Base-by-base conservation (phyloP, 768 basidiomycete species). In the Tephrocybe sp. region DNA sequence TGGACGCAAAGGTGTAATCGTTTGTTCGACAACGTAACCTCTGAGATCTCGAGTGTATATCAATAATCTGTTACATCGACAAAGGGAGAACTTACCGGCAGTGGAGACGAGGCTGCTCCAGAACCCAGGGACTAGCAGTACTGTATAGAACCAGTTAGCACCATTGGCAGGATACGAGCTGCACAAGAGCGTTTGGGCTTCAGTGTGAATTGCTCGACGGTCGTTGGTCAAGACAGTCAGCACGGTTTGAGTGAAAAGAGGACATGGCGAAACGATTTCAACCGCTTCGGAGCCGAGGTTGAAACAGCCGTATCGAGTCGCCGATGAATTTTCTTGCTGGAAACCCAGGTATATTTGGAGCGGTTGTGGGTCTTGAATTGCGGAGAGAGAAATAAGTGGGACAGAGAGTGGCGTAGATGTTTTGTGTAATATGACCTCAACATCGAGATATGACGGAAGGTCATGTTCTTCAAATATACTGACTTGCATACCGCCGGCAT, bases 1-100 rank as follows among this genome's bases (percentile, higher is more conserved):
- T 4, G 49, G 34, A 14, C 32, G 30, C 20, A 46, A 35, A 19
- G 62, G 60, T 16, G 51, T 58, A 38, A 84, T 68, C 23, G 74
- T 70, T 60, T 84, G 82, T 19, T 79, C 57, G 51, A 84, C 76
- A 0, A 71, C 76, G 61, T 75, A 82, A 40, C 72, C 57, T 2
- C 71, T 72, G n/a, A 77, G 72, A 56, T 82, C 82, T 84, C n/a
- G 34, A 19, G 17, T n/a, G 39, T 38, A 19, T 31, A 40, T 39
- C 7, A 45, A 41, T 11, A 33, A 11, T 17, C 30, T 39, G 26
- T 39, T 13, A 30, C 16, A 23, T 36, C 26, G 39, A 38, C 22
- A 54, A 16, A 42, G 17, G 36, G 40, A 12, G 32, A 1, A 51
- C 72, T 44, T 50, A 81, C 82, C 73, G 57, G 70, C 52, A 12